Evolutionary conservation across 305 asterid species (phyloP).

Genomic region (Withania somnifera): DNA sequence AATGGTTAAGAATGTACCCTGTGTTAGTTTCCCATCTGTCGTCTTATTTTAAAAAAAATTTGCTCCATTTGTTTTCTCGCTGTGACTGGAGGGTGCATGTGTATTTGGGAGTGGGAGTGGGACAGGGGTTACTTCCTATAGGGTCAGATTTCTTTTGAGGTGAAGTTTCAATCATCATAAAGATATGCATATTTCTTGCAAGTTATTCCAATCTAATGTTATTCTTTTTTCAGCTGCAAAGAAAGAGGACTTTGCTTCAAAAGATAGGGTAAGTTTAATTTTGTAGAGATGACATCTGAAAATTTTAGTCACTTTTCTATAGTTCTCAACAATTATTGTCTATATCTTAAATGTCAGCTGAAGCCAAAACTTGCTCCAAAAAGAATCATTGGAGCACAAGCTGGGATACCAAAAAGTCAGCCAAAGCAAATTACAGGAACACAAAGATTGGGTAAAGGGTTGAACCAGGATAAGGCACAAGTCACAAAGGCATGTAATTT

Average conservation of each 20-base stretch:
- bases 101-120: not conserved
- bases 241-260: constrained; percentile 38
- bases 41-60: too few relatives aligned
- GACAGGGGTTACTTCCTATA: not conserved
- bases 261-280: constrained; percentile 38
- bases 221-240: constrained; percentile 43
- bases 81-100: not conserved
- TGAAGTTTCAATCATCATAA: not conserved
- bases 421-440: constrained; percentile 39
- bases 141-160: not conserved
- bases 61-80: not conserved
- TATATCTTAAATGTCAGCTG: constrained; percentile 21
- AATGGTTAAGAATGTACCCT: not conserved
- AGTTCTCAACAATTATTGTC: not conserved
- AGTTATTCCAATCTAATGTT: not conserved
- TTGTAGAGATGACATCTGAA: constrained; percentile 5
- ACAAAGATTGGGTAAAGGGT: constrained; percentile 36
- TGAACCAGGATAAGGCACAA: constrained; percentile 46
- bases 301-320: not conserved
- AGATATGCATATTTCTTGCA: not conserved
- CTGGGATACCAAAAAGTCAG: constrained; percentile 37
- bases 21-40: not conserved
- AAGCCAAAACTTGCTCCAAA: constrained; percentile 33
- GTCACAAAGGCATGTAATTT: constrained; percentile 29
- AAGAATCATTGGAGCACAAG: constrained; percentile 31